Percentiles rank a stretch among this genome's conserved stretches.
Conservation (phyloP, 1,139 yeast genomes). For the Protomyces inouyei region DNA sequence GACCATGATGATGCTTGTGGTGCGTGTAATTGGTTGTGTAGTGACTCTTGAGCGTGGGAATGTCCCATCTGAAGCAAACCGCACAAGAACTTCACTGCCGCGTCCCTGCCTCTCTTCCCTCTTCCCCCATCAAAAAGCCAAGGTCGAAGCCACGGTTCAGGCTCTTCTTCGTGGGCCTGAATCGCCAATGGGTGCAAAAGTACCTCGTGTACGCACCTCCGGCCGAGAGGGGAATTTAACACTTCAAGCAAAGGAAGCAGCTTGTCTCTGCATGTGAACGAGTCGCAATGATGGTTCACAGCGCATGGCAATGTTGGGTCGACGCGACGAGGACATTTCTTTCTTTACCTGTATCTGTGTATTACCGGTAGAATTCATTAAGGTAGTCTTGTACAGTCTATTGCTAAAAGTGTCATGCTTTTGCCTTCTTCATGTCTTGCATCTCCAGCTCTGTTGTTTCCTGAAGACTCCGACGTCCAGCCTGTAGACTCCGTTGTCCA, state of each 20-base stretch:
- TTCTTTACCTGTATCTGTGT: not conserved
- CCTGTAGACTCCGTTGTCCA: not conserved
- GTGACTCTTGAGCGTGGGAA: not conserved
- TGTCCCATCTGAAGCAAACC: not conserved
- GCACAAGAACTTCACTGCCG: not conserved
- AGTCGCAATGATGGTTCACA: conserved; percentile 9
- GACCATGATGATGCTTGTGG: not conserved
- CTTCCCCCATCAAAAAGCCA: conserved; percentile 14
- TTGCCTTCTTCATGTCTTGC: no score
- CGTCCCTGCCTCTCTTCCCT: not conserved
- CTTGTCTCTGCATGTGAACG: conserved; percentile 19
- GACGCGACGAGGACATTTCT: conserved; percentile 26
- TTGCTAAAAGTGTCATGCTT: no score
- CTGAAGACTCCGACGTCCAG: not conserved
- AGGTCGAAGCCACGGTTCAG: conserved; percentile 26
- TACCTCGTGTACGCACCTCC: conserved; percentile 1
- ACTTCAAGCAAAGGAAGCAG: conserved; percentile 26
- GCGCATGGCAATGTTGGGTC: conserved; percentile 23
- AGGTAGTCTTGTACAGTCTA: no score
- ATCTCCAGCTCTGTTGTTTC: no score
- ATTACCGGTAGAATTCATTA: not conserved
- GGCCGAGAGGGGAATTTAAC: conserved; percentile 10
- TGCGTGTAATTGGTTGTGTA: not conserved
- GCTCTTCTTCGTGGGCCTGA: conserved; percentile 23
- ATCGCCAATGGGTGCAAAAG: conserved; percentile 20